A percentile compares a stretch with the other conserved stretches of the same genome.
phyloP scores from a whole-genome alignment of 2,329 filamentous ascomycete species.

The Exutisphaerella laricina region DNA sequence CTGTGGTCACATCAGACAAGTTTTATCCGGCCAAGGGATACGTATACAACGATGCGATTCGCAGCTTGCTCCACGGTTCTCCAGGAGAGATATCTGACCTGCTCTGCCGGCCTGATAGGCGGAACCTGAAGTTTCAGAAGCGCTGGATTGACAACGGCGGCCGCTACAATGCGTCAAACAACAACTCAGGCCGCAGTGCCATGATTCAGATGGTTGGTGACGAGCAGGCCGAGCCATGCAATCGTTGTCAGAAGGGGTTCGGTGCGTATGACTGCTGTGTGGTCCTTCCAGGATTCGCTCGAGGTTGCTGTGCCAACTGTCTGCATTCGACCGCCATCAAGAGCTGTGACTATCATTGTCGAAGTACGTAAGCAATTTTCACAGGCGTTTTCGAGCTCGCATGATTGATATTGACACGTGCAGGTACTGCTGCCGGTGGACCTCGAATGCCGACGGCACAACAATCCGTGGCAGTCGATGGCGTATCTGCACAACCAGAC shows the following conservation, averaged over 20 bases:
- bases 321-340: no score
- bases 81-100: not conserved
- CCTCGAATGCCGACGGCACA: no score
- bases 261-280: not conserved
- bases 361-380: no score
- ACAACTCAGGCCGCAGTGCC: not conserved
- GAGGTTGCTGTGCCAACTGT: not conserved
- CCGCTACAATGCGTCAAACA: not conserved
- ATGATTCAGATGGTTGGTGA: not conserved
- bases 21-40: not conserved
- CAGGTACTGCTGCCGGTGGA: no score
- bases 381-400: no score
- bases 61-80: not conserved
- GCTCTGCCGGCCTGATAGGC: not conserved
- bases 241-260: not conserved
- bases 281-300: not conserved
- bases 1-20: not conserved
- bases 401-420: no score
- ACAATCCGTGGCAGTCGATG: no score
- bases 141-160: not conserved
- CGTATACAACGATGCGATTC: not conserved
- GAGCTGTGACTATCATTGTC: no score
- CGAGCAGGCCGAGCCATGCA: not conserved
- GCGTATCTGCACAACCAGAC: no score
- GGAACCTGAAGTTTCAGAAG: not conserved